A percentile compares a stretch with the other conserved stretches of the same genome.
These are phyloP conservation scores for Psilocybe subaeruginosa DNA, from an alignment of 768 basidiomycete species.

Conservation along the genomic window DNA sequence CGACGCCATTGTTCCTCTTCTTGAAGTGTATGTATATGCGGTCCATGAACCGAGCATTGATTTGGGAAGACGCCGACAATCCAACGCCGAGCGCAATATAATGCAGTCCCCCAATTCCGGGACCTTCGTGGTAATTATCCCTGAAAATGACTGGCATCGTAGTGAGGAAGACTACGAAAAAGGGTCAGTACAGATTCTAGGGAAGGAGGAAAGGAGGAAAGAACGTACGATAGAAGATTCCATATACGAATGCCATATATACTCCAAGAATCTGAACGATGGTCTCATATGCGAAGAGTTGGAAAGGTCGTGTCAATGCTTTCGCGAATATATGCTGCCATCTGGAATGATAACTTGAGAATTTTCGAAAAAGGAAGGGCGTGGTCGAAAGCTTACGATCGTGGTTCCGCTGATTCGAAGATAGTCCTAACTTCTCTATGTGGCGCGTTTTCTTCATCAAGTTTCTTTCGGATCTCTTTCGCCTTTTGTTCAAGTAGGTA, in stretches of 20 bases:
- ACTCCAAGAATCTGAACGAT: conserved; percentile 69
- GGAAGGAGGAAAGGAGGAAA: not conserved
- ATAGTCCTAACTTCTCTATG: conserved; percentile 46
- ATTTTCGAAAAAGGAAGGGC: conserved; percentile 50
- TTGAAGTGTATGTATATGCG: conserved; percentile 52
- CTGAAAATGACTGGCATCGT: conserved; percentile 64
- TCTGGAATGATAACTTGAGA: conserved; percentile 35
- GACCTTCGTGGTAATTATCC: conserved; percentile 51
- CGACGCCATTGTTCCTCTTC: conserved; percentile 46
- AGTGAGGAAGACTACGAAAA: conserved; percentile 60
- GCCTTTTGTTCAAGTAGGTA: conserved; percentile 57
- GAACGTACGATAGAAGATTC: conserved; percentile 55
- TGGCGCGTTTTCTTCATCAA: conserved; percentile 51
- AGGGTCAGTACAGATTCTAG: not conserved
- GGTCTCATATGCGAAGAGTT: conserved; percentile 59
- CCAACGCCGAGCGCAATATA: conserved; percentile 79
- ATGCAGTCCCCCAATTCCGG: conserved; percentile 67
- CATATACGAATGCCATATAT: conserved; percentile 76
- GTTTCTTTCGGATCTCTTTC: conserved; percentile 38
- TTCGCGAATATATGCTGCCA: conserved; percentile 54
- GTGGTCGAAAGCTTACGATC: conserved; percentile 10
- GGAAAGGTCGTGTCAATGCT: conserved; percentile 70
- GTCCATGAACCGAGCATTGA: conserved; percentile 63
- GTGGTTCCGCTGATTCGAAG: conserved; percentile 48
- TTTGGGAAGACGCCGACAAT: conserved; percentile 51